Percentiles rank a stretch among this genome's conserved stretches.
Evolutionary conservation across 768 basidiomycete genomes (phyloP).

Genomic region (Auricularia cornea): DNA sequence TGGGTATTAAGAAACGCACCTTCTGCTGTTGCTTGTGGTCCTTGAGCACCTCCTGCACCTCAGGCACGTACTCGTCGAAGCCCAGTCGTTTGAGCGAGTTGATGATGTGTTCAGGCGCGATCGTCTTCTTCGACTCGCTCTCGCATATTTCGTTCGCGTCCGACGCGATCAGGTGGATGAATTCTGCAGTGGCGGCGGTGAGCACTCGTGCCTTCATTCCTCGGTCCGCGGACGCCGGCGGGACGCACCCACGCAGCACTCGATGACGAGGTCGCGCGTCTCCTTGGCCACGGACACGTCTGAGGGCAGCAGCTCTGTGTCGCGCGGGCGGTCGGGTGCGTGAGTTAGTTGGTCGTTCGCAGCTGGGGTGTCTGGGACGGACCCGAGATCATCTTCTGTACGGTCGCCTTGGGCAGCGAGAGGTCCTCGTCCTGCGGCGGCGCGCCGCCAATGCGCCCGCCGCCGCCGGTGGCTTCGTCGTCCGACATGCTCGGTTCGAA

Average conservation of each 20-base stretch:
- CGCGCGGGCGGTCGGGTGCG: neutral
- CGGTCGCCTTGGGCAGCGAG: slow-evolving; percentile 92
- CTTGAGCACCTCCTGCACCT: slow-evolving; percentile 87
- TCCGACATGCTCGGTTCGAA: slow-evolving; percentile 67
- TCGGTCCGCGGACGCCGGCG: neutral
- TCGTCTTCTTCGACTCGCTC: slow-evolving; percentile 97
- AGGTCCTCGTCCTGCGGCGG: slow-evolving; percentile 83
- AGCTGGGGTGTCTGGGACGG: slow-evolving; percentile 8
- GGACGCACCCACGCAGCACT: slow-evolving; percentile 91
- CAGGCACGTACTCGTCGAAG: slow-evolving; percentile 82
- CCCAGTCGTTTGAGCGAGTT: slow-evolving; percentile 88
- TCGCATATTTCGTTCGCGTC: slow-evolving; percentile 98
- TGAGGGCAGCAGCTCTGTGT: slow-evolving; percentile 74
- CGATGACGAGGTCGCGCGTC: slow-evolving; percentile 92
- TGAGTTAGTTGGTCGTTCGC: neutral
- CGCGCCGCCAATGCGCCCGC: slow-evolving; percentile 49
- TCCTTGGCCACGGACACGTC: slow-evolving; percentile 91
- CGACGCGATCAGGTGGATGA: slow-evolving; percentile 94
- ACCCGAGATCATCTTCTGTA: slow-evolving; percentile 96
- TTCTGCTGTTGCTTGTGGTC: slow-evolving; percentile 96
- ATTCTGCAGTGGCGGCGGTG: slow-evolving; percentile 66
- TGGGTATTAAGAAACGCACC: slow-evolving; percentile 34
- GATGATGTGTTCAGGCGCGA: slow-evolving; percentile 95
- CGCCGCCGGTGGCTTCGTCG: slow-evolving; percentile 39
- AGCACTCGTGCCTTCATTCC: neutral